phyloP scores from a whole-genome alignment of 2,329 filamentous ascomycete species.

The Curvularia spicifera region DNA sequence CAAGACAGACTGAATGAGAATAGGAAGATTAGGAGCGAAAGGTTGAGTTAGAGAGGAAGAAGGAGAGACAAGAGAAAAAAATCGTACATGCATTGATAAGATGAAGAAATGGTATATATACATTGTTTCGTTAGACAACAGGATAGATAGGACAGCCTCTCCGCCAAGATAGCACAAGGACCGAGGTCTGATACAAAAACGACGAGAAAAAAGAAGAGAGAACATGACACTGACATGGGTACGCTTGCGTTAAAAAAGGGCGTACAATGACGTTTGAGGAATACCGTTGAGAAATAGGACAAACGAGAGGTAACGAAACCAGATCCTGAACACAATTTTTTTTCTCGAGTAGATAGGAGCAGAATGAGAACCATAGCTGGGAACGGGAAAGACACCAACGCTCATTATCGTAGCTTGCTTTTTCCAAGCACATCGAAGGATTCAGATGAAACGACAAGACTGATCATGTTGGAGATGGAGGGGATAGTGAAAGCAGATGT shows the following conservation, averaged over 20 bases:
- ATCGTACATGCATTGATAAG: background rate
- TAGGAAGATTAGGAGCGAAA: background rate
- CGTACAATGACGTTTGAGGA: background rate
- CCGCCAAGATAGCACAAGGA: background rate
- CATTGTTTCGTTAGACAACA: background rate
- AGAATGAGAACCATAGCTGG: background rate
- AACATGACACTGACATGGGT: background rate
- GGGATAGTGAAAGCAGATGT: background rate
- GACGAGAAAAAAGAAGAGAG: background rate
- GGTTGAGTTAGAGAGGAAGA: background rate
- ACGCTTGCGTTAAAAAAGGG: background rate
- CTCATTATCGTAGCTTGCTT: background rate
- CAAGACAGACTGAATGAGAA: background rate
- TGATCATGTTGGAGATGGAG: background rate
- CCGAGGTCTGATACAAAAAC: background rate
- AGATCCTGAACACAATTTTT: background rate
- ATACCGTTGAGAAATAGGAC: background rate
- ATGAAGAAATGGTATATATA: background rate
- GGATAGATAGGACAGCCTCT: background rate
- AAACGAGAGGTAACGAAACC: background rate
- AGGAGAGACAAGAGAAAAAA: background rate
- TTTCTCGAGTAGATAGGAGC: background rate
- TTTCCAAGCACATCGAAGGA: background rate
- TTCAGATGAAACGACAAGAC: background rate
- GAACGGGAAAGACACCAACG: background rate